Base-by-base conservation (phyloP, 192 early-diverging fungal species). In the Backusella sp. region DNA sequence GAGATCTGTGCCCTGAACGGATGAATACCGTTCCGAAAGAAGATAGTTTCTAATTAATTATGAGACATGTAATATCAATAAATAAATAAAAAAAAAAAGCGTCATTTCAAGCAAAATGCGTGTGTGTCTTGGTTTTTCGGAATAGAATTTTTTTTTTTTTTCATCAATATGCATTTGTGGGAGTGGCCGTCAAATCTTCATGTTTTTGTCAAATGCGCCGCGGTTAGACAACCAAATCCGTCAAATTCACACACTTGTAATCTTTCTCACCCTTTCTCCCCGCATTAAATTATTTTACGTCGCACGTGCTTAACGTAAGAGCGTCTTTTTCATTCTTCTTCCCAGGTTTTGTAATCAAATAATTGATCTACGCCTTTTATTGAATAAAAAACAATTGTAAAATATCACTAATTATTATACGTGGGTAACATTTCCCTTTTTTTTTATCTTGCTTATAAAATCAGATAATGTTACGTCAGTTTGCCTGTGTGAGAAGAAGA, bases 201-300 rank as follows among this genome's bases (percentile, higher is more conserved):
- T 56, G 2, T 56, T 44, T 68, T 37, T 68, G 67, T 68, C 67
- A 68, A 37, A 68, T 11, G 35, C 67, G 34, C 67, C 67, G 67
- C 67, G 67, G 67, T 68, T 68, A 23, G 67, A 41, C 67, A 68
- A 7, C 67, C 67, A 68, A 21, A 68, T 68, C 23, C n/a, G 67
- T 37, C 67, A 68, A 68, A 37, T 68, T 68, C 67, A 37, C 67
- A 68, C 67, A 68, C 67, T 68, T 67, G 32, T 67, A 56, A 56
- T 56, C 53, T 56, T 39, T 56, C 53, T 56, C 53, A 56, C 53
- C 53, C n/a, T 56, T 23, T 56, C 53, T 23, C 53, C 53, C 53
- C 53, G 53, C 53, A 23, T 56, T 56, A 56, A 49, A 56, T 56
- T 56, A 56, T 56, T 56, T 56, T n/a, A 56, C 23, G 53, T 56